phyloP scores from a whole-genome alignment of 2,329 filamentous ascomycete genomes.

The Phyllosticta citribraziliensis region DNA sequence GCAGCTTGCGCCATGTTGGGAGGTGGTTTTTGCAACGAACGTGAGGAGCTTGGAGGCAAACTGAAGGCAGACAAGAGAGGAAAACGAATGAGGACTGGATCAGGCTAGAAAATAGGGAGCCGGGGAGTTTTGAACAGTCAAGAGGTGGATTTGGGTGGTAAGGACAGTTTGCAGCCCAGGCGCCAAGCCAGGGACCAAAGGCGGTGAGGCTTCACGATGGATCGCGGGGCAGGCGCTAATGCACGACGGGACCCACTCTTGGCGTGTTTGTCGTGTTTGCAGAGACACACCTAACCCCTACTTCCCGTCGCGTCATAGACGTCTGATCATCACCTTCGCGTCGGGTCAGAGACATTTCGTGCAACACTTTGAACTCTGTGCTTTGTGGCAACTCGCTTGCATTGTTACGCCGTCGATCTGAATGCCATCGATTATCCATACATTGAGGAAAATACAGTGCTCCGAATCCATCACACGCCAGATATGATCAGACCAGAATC shows the following conservation, averaged over 20 bases:
- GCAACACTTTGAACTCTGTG: neutral
- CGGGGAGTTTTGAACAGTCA: neutral
- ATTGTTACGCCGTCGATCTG: neutral
- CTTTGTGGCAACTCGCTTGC: neutral
- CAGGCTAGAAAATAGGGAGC: neutral
- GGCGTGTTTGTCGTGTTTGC: conserved; percentile 5
- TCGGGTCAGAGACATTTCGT: neutral
- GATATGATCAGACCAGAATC: too few species aligned
- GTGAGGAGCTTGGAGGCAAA: neutral
- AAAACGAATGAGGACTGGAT: neutral
- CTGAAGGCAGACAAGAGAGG: neutral
- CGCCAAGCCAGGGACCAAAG: neutral
- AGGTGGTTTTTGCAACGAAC: neutral
- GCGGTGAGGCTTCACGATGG: neutral
- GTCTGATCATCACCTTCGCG: neutral
- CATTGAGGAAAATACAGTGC: neutral
- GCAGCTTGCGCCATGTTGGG: conserved; percentile 30
- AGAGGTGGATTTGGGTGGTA: neutral
- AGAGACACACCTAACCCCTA: neutral
- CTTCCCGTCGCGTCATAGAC: neutral
- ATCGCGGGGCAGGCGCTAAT: neutral
- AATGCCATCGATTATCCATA: neutral
- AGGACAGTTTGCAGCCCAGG: conserved; percentile 5
- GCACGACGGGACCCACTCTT: neutral
- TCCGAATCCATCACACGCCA: neutral